Evolutionary conservation across 768 basidiomycete genomes (phyloP), one percentile per base, ranked within the genome.

Genomic region (Asterophora parasitica): DNA sequence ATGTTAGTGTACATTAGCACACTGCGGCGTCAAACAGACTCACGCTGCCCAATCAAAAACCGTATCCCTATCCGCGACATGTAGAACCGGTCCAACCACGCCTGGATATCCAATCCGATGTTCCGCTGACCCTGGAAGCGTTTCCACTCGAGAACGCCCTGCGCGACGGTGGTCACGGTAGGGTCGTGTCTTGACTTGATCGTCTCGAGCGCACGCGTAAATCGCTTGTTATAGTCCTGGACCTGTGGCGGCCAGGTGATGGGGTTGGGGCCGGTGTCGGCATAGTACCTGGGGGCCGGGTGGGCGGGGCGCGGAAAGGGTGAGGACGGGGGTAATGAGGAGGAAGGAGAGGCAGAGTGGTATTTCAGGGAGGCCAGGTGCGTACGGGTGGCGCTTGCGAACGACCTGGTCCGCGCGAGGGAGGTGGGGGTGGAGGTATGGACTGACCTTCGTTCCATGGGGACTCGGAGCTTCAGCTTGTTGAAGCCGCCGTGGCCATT

Each of bases 71-170:
- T 95, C 20, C 96, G 84, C 23, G 83, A 87, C 81, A 99, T 82
- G 65, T 99, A 98, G 68, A 98, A 99, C 33, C 96, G 77, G 66
- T 98, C 96, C 54, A 99, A 69, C 90, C 94, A 98, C 19, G 85
- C 82, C 65, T 97, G 95, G 43, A 99, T 88, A 57, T 93, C 91
- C 31, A 85, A 72, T 12, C 88, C 88, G 41, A 92, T 91, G 41
- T 81, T 75, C 28, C 72, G 77, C 11, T 79, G 76, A 38, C 85
- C 82, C 61, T 81, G 80, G 49, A 71, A 74, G 28, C 82, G 76
- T 63, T 98, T 97, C 93, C 93, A 97, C 63, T 99, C 95, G 50
- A 97, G 73, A 4, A 99, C 88, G 40, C 95, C 95, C 66, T 95
- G 93, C 0, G 91, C 92, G 48, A 98, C 89, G 7, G 94, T 96